Conservation (phyloP, 2,329 filamentous ascomycete species). For the Laburnicola sp. region DNA sequence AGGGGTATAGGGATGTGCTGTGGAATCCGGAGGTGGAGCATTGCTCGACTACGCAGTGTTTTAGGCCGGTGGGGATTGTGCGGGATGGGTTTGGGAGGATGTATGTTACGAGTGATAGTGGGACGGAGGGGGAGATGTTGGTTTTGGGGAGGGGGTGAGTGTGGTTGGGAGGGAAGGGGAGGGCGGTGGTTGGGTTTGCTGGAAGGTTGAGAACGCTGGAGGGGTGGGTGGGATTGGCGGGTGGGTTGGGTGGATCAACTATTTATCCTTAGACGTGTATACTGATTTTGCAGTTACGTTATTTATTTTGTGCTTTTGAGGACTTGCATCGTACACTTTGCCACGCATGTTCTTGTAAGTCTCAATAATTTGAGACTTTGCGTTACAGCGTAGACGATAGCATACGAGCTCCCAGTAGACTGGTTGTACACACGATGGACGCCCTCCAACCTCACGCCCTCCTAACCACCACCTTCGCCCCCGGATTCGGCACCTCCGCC, state of each 20-base stretch:
- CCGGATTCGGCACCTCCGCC: constrained; percentile 3
- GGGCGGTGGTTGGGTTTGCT: too few species aligned
- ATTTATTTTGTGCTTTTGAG: too few species aligned
- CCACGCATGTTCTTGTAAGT: too few species aligned
- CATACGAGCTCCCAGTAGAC: too few species aligned
- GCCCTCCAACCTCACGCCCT: not conserved
- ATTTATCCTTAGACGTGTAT: too few species aligned
- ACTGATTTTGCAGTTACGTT: too few species aligned
- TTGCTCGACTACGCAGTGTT: constrained; percentile 36
- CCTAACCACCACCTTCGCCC: not conserved
- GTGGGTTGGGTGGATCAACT: too few species aligned
- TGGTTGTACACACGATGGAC: not conserved
- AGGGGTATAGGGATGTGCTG: constrained; percentile 28
- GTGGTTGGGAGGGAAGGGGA: not conserved
- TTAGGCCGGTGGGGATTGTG: constrained; percentile 34
- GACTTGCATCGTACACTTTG: too few species aligned
- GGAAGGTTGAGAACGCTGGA: too few species aligned
- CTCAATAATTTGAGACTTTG: too few species aligned
- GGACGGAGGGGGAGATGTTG: constrained; percentile 31
- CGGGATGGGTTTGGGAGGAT: constrained; percentile 29
- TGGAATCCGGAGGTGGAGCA: constrained; percentile 27
- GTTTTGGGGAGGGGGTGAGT: constrained; percentile 26
- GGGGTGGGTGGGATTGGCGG: too few species aligned
- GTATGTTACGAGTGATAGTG: constrained; percentile 37
- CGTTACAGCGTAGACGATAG: too few species aligned